Base-by-base conservation (phyloP, 2,329 filamentous ascomycete genomes). In the Penicillium palitans region DNA sequence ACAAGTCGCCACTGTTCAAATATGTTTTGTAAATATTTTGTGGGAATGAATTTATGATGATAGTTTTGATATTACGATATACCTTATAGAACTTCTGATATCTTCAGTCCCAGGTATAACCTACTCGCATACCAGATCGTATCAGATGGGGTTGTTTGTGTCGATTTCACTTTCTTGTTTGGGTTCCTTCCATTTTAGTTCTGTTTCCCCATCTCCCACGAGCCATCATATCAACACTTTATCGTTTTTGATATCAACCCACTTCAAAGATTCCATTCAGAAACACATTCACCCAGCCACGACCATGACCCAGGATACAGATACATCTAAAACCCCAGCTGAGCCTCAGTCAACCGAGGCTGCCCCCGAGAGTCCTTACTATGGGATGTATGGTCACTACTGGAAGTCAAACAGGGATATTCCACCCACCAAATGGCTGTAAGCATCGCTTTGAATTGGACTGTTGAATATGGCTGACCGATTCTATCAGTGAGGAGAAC, bases 1-100 rank as follows among this genome's bases (percentile, higher is more conserved):
- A 79, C 49, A 73, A 69, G 64, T 77, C 73, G 47, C 77, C 77
- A 0, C 71, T 78, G 39, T 79, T 74, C 57, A 76, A 72, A 61
- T 78, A 79, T 59, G 51, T 53, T 27, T 15, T 53, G 29, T 53
- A 24, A 24, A 48, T 35, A 35, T 1, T 48, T 6, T 12, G 15
- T 47, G 27, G 12, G 29, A 17, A 47, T 24, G 29, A 33, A 47
- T 24, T 33, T 17, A 33, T 17, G 19, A 33, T 24, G 13, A 12
- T 27, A 1, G 0, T 31, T 17, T 6, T 47, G n/a, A 2, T 47
- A 24, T 33, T 33, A 17, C 4, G n/a, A 47, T 5, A 6, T 21
- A 21, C 19, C 19, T 21, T 21, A 21, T 21, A 21, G 19, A 1
- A 25, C 13, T 24, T 8, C 8, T 10, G 6, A n/a, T n/a, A 3